Evolutionary conservation across 768 basidiomycete species (phyloP).

Genomic region (Tephrocybe sp.): DNA sequence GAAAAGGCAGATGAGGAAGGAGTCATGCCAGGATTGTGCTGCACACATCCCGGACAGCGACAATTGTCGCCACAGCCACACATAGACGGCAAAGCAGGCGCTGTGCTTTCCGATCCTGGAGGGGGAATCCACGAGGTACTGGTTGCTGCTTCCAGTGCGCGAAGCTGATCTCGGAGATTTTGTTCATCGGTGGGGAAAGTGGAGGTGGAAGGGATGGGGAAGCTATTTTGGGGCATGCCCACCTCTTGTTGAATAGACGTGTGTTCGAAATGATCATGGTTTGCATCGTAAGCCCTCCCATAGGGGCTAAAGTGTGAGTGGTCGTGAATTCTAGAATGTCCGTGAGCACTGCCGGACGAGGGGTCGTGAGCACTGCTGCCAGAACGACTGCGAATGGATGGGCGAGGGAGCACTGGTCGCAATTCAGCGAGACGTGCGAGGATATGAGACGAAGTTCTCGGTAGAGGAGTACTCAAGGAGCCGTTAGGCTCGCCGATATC

Average conservation of each 20-base stretch:
- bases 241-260: background rate
- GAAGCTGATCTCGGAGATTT: conserved; percentile 24
- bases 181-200: conserved; percentile 22
- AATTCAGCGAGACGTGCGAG: conserved; percentile 61
- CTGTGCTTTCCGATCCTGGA: conserved; percentile 18
- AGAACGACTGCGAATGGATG: conserved; percentile 24
- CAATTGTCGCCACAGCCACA: conserved; percentile 67
- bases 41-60: conserved; percentile 60
- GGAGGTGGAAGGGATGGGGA: conserved; percentile 24
- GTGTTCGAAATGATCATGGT: conserved; percentile 28
- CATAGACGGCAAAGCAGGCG: conserved; percentile 37
- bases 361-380: conserved; percentile 45
- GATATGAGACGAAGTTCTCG: conserved; percentile 43
- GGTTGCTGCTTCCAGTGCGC: conserved; percentile 35
- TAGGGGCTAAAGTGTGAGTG: conserved; percentile 62
- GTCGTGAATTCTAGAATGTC: conserved; percentile 40
- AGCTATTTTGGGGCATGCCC: conserved; percentile 14
- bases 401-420: conserved; percentile 70
- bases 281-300: conserved; percentile 57
- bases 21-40: conserved; percentile 41
- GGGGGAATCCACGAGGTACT: conserved; percentile 21
- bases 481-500: conserved; percentile 9
- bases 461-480: conserved; percentile 8
- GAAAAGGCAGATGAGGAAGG: conserved; percentile 35
- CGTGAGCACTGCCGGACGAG: conserved; percentile 41